Percentiles rank a stretch among this genome's conserved stretches.
phyloP scores from a whole-genome alignment of 768 basidiomycete genomes.

The Kwoniella pini region DNA sequence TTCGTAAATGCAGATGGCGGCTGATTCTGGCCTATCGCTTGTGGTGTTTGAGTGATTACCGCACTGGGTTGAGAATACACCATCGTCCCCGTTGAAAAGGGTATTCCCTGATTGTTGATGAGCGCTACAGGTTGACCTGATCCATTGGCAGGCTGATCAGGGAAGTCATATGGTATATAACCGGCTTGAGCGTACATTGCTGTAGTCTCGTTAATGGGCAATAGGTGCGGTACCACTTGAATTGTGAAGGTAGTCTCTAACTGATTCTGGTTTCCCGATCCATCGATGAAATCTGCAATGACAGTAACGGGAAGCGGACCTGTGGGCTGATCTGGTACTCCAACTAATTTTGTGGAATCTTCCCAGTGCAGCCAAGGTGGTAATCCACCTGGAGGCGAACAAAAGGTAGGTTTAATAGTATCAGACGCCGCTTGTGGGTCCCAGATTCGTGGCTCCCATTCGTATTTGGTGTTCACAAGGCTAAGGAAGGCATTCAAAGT shows the following conservation, averaged over 20 bases:
- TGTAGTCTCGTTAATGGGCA: conserved; percentile 16
- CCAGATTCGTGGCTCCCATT: conserved; percentile 92
- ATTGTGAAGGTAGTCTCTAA: conserved; percentile 23
- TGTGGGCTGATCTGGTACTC: conserved; percentile 74
- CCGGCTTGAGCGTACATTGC: conserved; percentile 24
- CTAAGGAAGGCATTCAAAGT: too few relatives aligned
- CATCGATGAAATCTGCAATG: conserved; percentile 60
- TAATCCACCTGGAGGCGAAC: conserved; percentile 66
- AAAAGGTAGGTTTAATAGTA: conserved; percentile 75
- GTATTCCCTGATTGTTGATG: not conserved
- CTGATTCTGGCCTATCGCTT: too few relatives aligned
- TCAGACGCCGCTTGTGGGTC: conserved; percentile 88
- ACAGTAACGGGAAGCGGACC: conserved; percentile 73
- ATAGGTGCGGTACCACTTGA: conserved; percentile 21
- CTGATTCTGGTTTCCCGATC: conserved; percentile 18
- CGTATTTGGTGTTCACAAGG: conserved; percentile 64
- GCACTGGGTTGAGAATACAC: conserved; percentile 12
- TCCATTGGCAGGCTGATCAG: conserved; percentile 5
- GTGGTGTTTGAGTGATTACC: too few relatives aligned
- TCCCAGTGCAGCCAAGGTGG: conserved; percentile 90
- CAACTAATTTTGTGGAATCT: conserved; percentile 67
- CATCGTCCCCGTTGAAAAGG: conserved; percentile 9
- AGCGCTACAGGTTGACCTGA: not conserved
- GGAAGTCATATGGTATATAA: conserved; percentile 16
- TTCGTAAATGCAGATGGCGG: too few relatives aligned